phyloP scores from a whole-genome alignment of 2,329 filamentous ascomycete species.

The Phaeosphaeriaceae sp. region DNA sequence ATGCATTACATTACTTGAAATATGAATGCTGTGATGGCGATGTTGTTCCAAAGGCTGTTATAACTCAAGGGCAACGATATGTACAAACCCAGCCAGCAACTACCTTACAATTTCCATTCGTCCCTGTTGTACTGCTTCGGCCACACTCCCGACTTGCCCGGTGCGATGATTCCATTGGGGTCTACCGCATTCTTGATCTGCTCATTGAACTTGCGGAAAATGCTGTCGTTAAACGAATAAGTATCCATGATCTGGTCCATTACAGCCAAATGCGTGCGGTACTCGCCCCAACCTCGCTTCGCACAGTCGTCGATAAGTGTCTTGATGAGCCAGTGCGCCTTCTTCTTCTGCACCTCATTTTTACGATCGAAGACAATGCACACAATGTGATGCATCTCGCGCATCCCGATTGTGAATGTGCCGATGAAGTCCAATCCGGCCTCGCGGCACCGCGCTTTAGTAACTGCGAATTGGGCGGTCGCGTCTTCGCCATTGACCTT shows the following conservation, averaged over 20 bases:
- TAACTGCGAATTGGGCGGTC: constrained; percentile 43
- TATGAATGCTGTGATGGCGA: no score
- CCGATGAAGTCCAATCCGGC: constrained; percentile 26
- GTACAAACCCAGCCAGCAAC: neutral
- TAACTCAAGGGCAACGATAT: no score
- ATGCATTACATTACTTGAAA: no score
- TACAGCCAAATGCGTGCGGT: constrained; percentile 55
- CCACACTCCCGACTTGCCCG: constrained; percentile 28
- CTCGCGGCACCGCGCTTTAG: constrained; percentile 15
- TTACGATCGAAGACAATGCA: constrained; percentile 41
- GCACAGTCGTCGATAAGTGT: constrained; percentile 48
- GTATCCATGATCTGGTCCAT: constrained; percentile 57
- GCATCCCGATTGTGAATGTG: constrained; percentile 29
- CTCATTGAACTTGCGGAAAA: constrained; percentile 53
- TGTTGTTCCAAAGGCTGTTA: no score
- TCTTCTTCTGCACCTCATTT: constrained; percentile 22
- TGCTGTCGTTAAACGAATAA: constrained; percentile 53
- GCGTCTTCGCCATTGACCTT: constrained; percentile 54
- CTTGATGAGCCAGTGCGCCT: constrained; percentile 30
- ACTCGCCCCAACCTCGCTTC: constrained; percentile 52
- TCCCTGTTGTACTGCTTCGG: constrained; percentile 9
- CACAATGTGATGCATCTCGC: constrained; percentile 52
- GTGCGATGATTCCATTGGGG: constrained; percentile 43
- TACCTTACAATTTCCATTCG: constrained; percentile 5
- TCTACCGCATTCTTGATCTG: constrained; percentile 56